phyloP scores from a whole-genome alignment of 345 rosid genomes.

The Populus deltoides region DNA sequence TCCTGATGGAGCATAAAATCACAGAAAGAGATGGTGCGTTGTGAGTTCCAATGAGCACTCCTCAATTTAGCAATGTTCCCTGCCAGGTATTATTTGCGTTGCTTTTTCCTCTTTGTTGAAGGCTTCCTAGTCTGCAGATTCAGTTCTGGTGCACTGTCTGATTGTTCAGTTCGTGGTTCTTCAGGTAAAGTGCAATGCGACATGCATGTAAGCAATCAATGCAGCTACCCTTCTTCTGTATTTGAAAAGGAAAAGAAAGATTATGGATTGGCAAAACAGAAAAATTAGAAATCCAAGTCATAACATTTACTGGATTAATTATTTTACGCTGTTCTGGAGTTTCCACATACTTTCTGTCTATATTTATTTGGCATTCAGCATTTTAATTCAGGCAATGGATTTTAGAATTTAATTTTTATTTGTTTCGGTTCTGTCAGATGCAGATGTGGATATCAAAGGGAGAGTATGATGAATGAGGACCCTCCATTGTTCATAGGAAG shows the following conservation, averaged over 20 bases:
- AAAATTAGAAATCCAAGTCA: background rate
- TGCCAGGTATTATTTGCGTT: conserved; percentile 13
- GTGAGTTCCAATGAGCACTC: background rate
- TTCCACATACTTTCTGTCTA: too few relatives aligned
- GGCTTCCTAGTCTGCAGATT: conserved; percentile 31
- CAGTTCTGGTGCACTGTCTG: conserved; percentile 16
- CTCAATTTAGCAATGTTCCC: background rate
- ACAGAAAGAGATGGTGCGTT: background rate
- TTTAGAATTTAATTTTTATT: too few relatives aligned
- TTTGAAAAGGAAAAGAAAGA: too few relatives aligned
- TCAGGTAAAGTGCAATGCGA: conserved; percentile 47
- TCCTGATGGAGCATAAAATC: conserved; percentile 5
- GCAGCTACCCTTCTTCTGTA: too few relatives aligned
- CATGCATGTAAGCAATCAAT: too few relatives aligned
- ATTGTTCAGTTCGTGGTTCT: conserved; percentile 46
- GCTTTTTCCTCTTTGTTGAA: conserved; percentile 13
- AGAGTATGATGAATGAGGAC: background rate
- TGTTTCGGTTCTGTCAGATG: background rate
- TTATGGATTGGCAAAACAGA: too few relatives aligned
- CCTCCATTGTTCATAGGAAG: background rate
- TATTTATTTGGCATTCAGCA: background rate
- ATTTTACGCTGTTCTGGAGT: too few relatives aligned
- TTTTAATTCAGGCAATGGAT: background rate
- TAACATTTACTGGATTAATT: background rate
- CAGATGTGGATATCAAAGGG: background rate